Evolutionary conservation across 805 yeast species (phyloP).

Genomic region (Metschnikowia chrysomelidarum): DNA sequence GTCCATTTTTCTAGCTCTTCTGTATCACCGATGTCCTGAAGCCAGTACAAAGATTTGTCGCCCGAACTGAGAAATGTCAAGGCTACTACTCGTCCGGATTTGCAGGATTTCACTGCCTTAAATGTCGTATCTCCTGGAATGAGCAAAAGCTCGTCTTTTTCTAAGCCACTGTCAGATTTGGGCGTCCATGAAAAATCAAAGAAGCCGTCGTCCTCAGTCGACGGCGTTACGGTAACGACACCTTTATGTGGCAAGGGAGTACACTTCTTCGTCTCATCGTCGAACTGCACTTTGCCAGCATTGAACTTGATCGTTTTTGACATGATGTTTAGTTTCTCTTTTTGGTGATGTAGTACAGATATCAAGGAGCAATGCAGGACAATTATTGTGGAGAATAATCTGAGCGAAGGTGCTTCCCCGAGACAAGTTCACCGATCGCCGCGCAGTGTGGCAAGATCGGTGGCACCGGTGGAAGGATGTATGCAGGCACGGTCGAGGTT

Average conservation of each 20-base stretch:
- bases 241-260: constrained; percentile 76
- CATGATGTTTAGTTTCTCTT: constrained; percentile 3
- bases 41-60: constrained; percentile 63
- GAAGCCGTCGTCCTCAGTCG: constrained; percentile 70
- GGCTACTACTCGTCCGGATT: constrained; percentile 74
- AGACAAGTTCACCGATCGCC: background rate
- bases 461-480: no score
- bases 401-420: background rate
- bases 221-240: constrained; percentile 53
- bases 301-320: constrained; percentile 51
- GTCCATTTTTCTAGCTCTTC: constrained; percentile 58
- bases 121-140: constrained; percentile 87
- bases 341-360: background rate
- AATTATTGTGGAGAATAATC: background rate
- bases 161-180: constrained; percentile 47
- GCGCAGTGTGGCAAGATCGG: no score
- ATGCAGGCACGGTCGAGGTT: no score
- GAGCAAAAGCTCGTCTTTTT: constrained; percentile 62
- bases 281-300: constrained; percentile 74
- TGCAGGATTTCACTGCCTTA: constrained; percentile 65
- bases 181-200: constrained; percentile 74
- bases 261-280: constrained; percentile 59
- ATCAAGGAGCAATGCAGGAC: background rate
- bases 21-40: constrained; percentile 71
- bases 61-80: constrained; percentile 64